A percentile compares a stretch with the other conserved stretches of the same genome.
Conservation (phyloP, 1,284 basidiomycete genomes). For the Austroboletus novae-zelandiae region DNA sequence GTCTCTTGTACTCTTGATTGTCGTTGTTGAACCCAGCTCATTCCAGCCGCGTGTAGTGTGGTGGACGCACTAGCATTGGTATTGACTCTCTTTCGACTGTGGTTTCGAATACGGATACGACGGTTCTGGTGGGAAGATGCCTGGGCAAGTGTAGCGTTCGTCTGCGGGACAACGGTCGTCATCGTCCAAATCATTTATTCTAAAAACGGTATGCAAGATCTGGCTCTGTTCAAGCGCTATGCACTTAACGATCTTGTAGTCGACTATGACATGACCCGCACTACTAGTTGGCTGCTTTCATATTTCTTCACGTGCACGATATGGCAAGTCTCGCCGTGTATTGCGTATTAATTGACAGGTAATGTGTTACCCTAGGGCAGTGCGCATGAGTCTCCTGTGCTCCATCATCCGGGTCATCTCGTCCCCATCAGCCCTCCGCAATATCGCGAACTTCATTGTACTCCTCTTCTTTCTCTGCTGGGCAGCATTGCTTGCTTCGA, state of each 20-base stretch:
- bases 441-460: neutral
- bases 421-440: neutral
- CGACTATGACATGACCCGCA: neutral
- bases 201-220: neutral
- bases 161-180: neutral
- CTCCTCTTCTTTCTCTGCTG: neutral
- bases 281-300: neutral
- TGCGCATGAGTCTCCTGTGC: conserved; percentile 2
- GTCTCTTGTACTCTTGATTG: no score
- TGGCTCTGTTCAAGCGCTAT: neutral
- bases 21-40: neutral
- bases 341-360: no score
- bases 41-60: neutral
- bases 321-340: neutral
- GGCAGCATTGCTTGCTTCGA: neutral
- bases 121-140: conserved; percentile 5
- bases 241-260: no score
- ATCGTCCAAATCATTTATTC: neutral
- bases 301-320: no score
- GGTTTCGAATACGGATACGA: neutral
- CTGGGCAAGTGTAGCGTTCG: neutral
- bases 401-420: neutral
- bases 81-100: neutral
- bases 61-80: neutral
- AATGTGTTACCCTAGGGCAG: no score